Conservation (phyloP, 768 basidiomycete genomes). For the Hemileccinum rubropunctum region DNA sequence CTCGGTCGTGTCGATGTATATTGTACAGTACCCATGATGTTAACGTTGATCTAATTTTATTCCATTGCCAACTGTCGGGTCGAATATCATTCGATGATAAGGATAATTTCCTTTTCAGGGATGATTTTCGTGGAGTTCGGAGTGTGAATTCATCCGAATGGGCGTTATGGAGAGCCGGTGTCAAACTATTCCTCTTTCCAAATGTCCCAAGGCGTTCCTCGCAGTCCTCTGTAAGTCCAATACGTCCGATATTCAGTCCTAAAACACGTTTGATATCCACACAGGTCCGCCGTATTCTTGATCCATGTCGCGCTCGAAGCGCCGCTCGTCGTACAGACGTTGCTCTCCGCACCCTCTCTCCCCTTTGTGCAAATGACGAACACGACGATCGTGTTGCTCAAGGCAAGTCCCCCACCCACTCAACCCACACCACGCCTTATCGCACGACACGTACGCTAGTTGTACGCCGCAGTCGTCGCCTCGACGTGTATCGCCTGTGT, state of each 20-base stretch:
- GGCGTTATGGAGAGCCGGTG: no score
- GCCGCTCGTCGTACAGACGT: constrained; percentile 74
- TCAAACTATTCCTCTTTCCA: no score
- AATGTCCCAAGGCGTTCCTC: constrained; percentile 23
- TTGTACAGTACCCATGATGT: no score
- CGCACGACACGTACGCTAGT: constrained; percentile 39
- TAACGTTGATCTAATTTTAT: constrained; percentile 8
- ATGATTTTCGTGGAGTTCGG: constrained; percentile 29
- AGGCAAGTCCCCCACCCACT: constrained; percentile 40
- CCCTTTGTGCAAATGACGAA: constrained; percentile 84
- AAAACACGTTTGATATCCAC: no score
- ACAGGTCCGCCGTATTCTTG: constrained; percentile 67
- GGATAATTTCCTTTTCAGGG: constrained; percentile 11
- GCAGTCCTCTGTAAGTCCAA: constrained; percentile 42
- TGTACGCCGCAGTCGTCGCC: constrained; percentile 64
- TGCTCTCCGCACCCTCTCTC: constrained; percentile 57
- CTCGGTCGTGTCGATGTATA: background rate
- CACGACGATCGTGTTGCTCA: constrained; percentile 71
- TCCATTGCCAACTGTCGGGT: no score
- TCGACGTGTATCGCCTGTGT: constrained; percentile 60
- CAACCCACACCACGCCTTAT: no score
- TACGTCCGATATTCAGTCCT: background rate
- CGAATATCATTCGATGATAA: no score
- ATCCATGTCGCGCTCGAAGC: constrained; percentile 78
- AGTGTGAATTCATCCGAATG: constrained; percentile 13